Conservation (phyloP, 2,329 filamentous ascomycete species). For the Colletotrichum ledebouriae region DNA sequence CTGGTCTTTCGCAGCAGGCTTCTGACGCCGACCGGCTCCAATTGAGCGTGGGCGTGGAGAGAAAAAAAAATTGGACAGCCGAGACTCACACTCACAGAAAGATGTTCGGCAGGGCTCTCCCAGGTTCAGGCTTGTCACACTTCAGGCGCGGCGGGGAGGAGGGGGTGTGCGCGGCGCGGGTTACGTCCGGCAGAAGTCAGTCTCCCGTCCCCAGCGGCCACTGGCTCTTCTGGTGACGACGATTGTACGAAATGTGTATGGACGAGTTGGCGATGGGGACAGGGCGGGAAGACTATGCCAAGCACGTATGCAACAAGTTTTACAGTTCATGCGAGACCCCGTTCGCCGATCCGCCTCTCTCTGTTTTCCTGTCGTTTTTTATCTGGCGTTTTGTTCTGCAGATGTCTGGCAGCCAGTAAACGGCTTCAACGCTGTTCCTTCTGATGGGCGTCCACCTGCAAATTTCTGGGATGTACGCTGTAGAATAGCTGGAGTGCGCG, state of each 20-base stretch:
- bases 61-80: constrained; percentile 5
- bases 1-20: constrained; percentile 23
- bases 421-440: constrained; percentile 4
- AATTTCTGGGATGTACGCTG: constrained; percentile 28
- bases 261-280: constrained; percentile 22
- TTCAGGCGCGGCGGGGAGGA: constrained; percentile 24
- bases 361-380: constrained; percentile 5
- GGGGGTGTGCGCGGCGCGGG: constrained; percentile 11
- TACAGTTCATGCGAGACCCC: constrained; percentile 42
- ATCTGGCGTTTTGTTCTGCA: background rate
- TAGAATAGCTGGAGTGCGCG: constrained; percentile 20
- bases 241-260: constrained; percentile 40
- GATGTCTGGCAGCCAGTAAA: background rate
- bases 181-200: constrained; percentile 35
- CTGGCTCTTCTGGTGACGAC: constrained; percentile 21
- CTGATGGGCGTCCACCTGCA: constrained; percentile 9
- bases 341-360: constrained; percentile 16
- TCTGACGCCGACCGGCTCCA: constrained; percentile 16
- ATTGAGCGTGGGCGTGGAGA: background rate
- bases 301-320: constrained; percentile 42
- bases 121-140: constrained; percentile 37
- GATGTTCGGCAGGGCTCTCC: constrained; percentile 22
- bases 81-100: background rate
- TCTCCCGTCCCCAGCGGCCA: no score
- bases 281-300: constrained; percentile 37